Conservation (phyloP, 805 yeast genomes). For the Starmerella stigmatis region DNA sequence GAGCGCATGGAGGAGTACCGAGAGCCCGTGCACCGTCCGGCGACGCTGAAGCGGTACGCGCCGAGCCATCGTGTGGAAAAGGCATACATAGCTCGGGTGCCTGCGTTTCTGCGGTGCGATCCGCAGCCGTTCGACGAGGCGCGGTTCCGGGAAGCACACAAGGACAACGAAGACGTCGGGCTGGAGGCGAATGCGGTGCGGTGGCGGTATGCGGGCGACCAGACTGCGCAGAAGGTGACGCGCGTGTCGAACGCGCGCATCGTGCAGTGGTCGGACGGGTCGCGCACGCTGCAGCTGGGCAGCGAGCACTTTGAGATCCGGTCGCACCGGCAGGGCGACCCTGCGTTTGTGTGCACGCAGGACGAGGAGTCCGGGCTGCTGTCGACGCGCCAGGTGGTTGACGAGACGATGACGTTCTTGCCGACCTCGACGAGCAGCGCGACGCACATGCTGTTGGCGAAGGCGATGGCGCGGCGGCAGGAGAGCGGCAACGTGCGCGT, state of each 20-base stretch:
- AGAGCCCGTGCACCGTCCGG: slow-evolving; percentile 17
- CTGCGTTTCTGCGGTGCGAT: slow-evolving; percentile 72
- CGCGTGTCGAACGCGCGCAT: slow-evolving; percentile 85
- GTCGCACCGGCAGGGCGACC: slow-evolving; percentile 35
- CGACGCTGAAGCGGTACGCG: slow-evolving; percentile 20
- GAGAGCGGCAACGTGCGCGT: slow-evolving; percentile 26
- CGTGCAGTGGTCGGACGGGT: slow-evolving; percentile 90
- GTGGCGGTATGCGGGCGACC: slow-evolving; percentile 62
- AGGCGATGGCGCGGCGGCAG: slow-evolving; percentile 30
- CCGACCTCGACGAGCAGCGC: slow-evolving; percentile 86
- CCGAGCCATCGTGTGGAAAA: slow-evolving; percentile 20
- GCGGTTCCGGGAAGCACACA: slow-evolving; percentile 24
- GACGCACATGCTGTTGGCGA: slow-evolving; percentile 68
- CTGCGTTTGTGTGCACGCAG: slow-evolving; percentile 60
- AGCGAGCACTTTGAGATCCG: slow-evolving; percentile 72
- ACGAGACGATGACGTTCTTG: slow-evolving; percentile 58
- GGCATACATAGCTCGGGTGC: slow-evolving; percentile 41
- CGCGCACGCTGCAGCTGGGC: slow-evolving; percentile 75
- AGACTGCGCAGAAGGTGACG: slow-evolving; percentile 47
- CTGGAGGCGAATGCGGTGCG: slow-evolving; percentile 73
- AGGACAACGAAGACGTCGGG: slow-evolving; percentile 30
- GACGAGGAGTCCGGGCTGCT: slow-evolving; percentile 63
- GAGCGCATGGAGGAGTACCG: slow-evolving; percentile 9
- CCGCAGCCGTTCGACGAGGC: slow-evolving; percentile 67
- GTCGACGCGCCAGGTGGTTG: slow-evolving; percentile 55